phyloP scores from a whole-genome alignment of 179 eudicot species.

The Beta macrorhiza region DNA sequence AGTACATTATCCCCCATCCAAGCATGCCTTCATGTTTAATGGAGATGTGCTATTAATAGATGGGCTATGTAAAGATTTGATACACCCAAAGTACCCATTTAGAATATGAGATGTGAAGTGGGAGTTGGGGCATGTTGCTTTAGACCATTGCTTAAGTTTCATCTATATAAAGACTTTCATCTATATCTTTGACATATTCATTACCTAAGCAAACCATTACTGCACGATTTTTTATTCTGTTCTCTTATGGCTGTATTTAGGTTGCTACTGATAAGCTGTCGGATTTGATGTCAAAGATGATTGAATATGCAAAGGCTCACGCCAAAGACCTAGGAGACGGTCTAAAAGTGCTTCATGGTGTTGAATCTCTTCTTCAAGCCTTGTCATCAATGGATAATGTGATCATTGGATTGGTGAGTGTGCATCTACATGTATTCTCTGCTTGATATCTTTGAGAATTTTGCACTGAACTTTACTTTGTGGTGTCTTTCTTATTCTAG shows the following conservation, averaged over 20 bases:
- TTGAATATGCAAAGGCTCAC: slow-evolving; percentile 25
- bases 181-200: not conserved
- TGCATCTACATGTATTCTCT: not conserved
- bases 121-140: not conserved
- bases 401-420: slow-evolving; percentile 26
- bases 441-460: not conserved
- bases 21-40: too few species aligned
- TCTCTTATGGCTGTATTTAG: slow-evolving; percentile 10
- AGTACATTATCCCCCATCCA: too few species aligned
- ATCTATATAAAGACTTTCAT: not conserved
- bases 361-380: slow-evolving; percentile 24
- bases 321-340: slow-evolving; percentile 24
- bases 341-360: slow-evolving; percentile 29
- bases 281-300: slow-evolving; percentile 20
- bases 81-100: too few species aligned
- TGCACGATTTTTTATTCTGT: not conserved
- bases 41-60: too few species aligned
- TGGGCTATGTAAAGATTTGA: too few species aligned
- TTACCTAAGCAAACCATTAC: not conserved
- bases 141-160: not conserved
- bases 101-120: too few species aligned
- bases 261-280: slow-evolving; percentile 26
- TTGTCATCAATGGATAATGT: slow-evolving; percentile 28
- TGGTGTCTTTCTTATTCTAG: not conserved
- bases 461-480: not conserved